Evolutionary conservation across 2,329 filamentous ascomycete species (phyloP).

Genomic region (Paecilomyces fulvus): DNA sequence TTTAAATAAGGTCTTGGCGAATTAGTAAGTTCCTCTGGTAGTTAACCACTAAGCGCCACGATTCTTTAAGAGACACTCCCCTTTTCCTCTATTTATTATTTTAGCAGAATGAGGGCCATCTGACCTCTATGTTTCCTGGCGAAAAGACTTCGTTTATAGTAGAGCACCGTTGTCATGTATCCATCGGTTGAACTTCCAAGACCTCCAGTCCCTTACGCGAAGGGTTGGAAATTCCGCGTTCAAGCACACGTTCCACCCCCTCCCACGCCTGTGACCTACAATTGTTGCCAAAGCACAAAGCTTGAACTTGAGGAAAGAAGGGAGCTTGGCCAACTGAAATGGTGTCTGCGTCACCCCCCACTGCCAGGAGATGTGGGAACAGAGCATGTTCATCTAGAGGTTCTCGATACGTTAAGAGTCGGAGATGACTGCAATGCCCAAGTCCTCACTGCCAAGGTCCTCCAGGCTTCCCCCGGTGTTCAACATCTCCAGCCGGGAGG

Average conservation of each 20-base stretch:
- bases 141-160: background rate
- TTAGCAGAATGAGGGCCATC: too few relatives aligned
- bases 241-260: conserved; percentile 9
- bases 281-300: conserved; percentile 7
- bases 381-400: conserved; percentile 9
- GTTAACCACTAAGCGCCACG: too few relatives aligned
- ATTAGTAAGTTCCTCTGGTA: too few relatives aligned
- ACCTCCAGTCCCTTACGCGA: conserved; percentile 10
- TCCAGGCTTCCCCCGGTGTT: conserved; percentile 2
- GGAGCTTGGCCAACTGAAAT: conserved; percentile 7
- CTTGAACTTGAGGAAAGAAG: conserved; percentile 9
- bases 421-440: conserved; percentile 12
- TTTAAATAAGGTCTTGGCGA: too few relatives aligned
- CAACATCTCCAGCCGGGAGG: conserved; percentile 4
- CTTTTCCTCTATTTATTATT: too few relatives aligned
- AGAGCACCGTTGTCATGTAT: background rate
- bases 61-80: too few relatives aligned
- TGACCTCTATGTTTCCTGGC: too few relatives aligned
- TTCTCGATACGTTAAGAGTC: conserved; percentile 9
- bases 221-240: conserved; percentile 12
- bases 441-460: conserved; percentile 10
- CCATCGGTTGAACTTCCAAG: background rate
- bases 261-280: conserved; percentile 8
- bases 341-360: conserved; percentile 12
- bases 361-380: conserved; percentile 8